Evolutionary conservation across 192 early-diverging fungal species (phyloP).

Genomic region (Backusella tarrabulga): DNA sequence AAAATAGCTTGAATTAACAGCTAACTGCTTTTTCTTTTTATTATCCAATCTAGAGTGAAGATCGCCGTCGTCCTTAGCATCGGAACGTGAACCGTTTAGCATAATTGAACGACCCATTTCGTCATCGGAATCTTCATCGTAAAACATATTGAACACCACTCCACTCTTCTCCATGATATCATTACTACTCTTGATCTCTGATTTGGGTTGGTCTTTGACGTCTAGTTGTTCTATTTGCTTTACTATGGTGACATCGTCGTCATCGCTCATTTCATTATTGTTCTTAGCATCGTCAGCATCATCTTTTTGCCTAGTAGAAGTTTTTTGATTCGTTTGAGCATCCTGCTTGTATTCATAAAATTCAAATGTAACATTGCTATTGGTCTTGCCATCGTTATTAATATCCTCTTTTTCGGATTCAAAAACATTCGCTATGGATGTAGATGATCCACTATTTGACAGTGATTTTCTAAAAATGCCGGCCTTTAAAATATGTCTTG

Average conservation of each 20-base stretch:
- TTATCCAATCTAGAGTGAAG: not conserved
- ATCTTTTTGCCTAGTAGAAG: too few relatives aligned
- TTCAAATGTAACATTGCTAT: not conserved
- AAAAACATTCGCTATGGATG: not conserved
- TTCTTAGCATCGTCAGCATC: too few relatives aligned
- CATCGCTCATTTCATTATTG: too few relatives aligned
- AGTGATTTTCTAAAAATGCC: not conserved
- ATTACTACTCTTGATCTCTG: not conserved
- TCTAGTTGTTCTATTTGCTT: not conserved
- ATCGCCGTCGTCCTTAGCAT: not conserved
- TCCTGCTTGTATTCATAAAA: not conserved
- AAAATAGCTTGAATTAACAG: not conserved
- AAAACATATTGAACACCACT: conserved; percentile 1
- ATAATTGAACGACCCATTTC: not conserved
- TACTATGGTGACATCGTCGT: not conserved
- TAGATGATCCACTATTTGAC: not conserved
- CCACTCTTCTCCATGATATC: not conserved
- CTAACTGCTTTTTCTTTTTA: not conserved
- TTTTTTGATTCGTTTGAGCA: not conserved
- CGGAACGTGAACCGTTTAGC: not conserved
- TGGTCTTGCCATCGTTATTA: not conserved
- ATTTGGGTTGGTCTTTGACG: not conserved
- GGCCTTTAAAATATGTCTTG: not conserved
- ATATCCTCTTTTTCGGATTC: not conserved
- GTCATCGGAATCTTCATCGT: conserved; percentile 1